Evolutionary conservation across 2,329 filamentous ascomycete genomes (phyloP), one percentile per base, ranked within the genome.

Genomic region (Diaporthe citri): DNA sequence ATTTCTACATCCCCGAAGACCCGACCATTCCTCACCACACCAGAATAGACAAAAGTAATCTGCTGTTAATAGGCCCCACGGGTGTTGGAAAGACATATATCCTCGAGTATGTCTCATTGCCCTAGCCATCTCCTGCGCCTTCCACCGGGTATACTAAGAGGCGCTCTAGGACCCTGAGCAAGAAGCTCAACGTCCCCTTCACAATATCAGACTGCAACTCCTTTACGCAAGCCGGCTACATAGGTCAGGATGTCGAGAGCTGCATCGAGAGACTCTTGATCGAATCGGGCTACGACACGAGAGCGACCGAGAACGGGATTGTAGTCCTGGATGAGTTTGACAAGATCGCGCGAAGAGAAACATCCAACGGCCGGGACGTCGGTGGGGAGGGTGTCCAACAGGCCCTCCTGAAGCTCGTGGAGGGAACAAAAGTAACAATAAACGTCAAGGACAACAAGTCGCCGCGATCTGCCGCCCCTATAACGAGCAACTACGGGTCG

Each of bases 81-180:
- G 97, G 97, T 3, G 96, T 98, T 8, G 97, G 97, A 20, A 99
- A 99, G 86, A 99, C 97, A 0, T 92, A 98, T 76, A 98, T 99
- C 85, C 90, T 95, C 62, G 90, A 92, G 90, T 92, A 83, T 77
- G 88, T 79, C 13, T 17, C 52, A 20, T 20, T 15, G n/a, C 31
- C n/a, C 22, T 36, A 31, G 34, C 39, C 25, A 31, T 52, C 2
- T 46, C 31, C 46, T 31, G n/a, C 28, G 25, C 57, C 48, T 67
- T n/a, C 48, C 22, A 28, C 39, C 15, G 46, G 17, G 31, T n/a
- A 56, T 12, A 60, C 57, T 75, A 59, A 75, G 39, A 56, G 41
- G 22, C 10, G 25, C 71, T 48, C 3, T 71, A 97, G 96, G 84
- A 98, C 96, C 0, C 86, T 98, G 52, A 97, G 96, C 78, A 93